phyloP scores from a whole-genome alignment of 192 early-diverging fungal genomes.

The Dissophora ornata region DNA sequence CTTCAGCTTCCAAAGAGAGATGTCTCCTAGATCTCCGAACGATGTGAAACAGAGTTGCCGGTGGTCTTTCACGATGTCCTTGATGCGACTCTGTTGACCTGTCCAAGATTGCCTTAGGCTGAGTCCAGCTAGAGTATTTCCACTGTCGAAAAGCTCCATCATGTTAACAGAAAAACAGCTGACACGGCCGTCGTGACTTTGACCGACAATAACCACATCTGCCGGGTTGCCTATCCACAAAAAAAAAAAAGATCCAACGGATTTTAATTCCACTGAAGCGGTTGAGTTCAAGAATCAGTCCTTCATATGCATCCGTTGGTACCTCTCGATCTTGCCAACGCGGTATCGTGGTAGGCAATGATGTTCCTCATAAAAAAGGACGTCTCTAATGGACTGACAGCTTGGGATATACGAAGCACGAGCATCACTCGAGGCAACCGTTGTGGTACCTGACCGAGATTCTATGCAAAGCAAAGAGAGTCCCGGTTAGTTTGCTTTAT shows the following conservation, averaged over 20 bases:
- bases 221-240: conserved; percentile 54
- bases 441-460: conserved; percentile 69
- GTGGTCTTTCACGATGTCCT: conserved; percentile 57
- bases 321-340: conserved; percentile 46
- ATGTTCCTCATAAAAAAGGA: conserved; percentile 68
- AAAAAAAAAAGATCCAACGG: background rate
- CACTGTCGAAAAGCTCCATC: conserved; percentile 79
- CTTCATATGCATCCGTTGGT: background rate
- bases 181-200: conserved; percentile 68
- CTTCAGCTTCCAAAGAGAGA: conserved; percentile 64
- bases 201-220: conserved; percentile 72
- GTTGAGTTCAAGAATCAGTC: no score
- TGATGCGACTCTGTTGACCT: conserved; percentile 68
- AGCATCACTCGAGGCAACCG: conserved; percentile 75
- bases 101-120: conserved; percentile 72
- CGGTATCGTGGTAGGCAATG: conserved; percentile 59
- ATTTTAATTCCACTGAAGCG: no score
- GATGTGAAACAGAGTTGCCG: conserved; percentile 59
- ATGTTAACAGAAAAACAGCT: conserved; percentile 78
- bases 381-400: conserved; percentile 63
- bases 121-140: conserved; percentile 66
- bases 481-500: no score
- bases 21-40: conserved; percentile 61
- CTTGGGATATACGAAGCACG: conserved; percentile 69
- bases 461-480: conserved; percentile 56